A percentile compares a stretch with the other conserved stretches of the same genome.
These are phyloP conservation scores for Mrakia blollopis DNA, from an alignment of 768 basidiomycete species.

Conservation along the genomic window DNA sequence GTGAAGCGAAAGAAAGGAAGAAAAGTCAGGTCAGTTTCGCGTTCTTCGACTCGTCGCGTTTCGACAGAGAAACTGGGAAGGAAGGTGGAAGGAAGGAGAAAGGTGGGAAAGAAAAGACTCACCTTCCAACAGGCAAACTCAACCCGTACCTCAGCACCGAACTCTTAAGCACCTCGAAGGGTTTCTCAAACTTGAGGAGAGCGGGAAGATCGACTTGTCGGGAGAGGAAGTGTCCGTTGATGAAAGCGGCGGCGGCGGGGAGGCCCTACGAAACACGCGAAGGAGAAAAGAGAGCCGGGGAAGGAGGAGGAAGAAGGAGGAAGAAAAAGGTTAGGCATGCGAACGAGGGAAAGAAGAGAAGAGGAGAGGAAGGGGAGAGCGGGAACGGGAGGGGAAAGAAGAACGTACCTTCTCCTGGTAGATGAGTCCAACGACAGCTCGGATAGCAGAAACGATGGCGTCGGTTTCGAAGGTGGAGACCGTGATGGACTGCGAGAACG, in stretches of 20 bases:
- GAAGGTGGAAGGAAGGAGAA: no score
- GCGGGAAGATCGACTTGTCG: slow-evolving; percentile 73
- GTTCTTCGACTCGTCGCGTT: no score
- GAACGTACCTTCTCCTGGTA: slow-evolving; percentile 20
- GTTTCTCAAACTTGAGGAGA: slow-evolving; percentile 76
- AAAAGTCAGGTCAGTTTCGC: not conserved
- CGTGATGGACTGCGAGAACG: not conserved
- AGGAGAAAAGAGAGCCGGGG: not conserved
- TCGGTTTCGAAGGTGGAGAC: not conserved
- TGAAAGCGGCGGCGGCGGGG: slow-evolving; percentile 77
- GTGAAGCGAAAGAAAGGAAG: not conserved
- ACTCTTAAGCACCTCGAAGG: slow-evolving; percentile 67
- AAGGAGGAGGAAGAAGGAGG: not conserved
- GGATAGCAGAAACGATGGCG: slow-evolving; percentile 15
- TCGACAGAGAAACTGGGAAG: not conserved
- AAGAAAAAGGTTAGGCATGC: not conserved
- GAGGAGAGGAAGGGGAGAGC: not conserved
- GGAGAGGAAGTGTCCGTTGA: slow-evolving; percentile 79
- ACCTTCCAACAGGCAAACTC: slow-evolving; percentile 51
- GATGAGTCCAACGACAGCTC: slow-evolving; percentile 20
- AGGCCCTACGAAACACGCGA: slow-evolving; percentile 49
- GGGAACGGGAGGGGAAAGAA: not conserved
- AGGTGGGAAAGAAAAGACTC: slow-evolving; percentile 35
- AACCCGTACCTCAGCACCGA: slow-evolving; percentile 58
- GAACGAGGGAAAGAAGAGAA: not conserved